Conservation (phyloP, 192 early-diverging fungal genomes). For the Martensiomyces pterosporus region DNA sequence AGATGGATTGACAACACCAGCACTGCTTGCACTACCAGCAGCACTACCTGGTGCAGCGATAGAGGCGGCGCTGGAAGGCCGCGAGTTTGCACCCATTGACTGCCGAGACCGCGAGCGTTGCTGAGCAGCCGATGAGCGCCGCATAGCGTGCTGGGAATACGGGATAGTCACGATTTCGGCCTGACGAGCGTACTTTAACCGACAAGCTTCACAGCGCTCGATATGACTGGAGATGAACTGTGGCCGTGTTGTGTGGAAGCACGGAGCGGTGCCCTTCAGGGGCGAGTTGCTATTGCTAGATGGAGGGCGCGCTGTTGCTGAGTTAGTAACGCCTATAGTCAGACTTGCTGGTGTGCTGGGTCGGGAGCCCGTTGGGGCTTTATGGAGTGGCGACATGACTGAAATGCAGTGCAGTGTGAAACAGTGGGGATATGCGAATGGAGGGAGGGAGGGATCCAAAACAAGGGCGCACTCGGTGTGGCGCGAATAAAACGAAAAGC, state of each 20-base stretch:
- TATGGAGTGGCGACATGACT: slow-evolving; percentile 32
- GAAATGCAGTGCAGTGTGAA: too few relatives aligned
- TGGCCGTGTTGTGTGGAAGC: slow-evolving; percentile 47
- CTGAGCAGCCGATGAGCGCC: slow-evolving; percentile 23
- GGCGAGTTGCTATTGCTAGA: slow-evolving; percentile 41
- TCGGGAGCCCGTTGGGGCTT: slow-evolving; percentile 8
- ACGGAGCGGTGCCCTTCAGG: slow-evolving; percentile 33
- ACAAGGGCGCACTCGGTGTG: too few relatives aligned
- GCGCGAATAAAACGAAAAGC: too few relatives aligned
- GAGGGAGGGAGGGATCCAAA: too few relatives aligned
- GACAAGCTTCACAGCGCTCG: slow-evolving; percentile 48
- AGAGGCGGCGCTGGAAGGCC: slow-evolving; percentile 30
- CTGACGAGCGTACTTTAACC: slow-evolving; percentile 49
- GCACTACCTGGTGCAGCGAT: slow-evolving; percentile 14
- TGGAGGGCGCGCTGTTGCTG: too few relatives aligned
- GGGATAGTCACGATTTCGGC: slow-evolving; percentile 42
- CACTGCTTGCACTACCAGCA: not conserved
- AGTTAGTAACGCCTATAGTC: slow-evolving; percentile 14
- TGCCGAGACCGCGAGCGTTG: slow-evolving; percentile 35
- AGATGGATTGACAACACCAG: too few relatives aligned
- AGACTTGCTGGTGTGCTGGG: slow-evolving; percentile 26
- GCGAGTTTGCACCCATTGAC: slow-evolving; percentile 19
- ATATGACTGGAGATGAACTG: slow-evolving; percentile 53
- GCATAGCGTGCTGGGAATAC: slow-evolving; percentile 24
- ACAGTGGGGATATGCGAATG: too few relatives aligned